Base-by-base conservation (phyloP, 768 basidiomycete species). In the Russula abietina region DNA sequence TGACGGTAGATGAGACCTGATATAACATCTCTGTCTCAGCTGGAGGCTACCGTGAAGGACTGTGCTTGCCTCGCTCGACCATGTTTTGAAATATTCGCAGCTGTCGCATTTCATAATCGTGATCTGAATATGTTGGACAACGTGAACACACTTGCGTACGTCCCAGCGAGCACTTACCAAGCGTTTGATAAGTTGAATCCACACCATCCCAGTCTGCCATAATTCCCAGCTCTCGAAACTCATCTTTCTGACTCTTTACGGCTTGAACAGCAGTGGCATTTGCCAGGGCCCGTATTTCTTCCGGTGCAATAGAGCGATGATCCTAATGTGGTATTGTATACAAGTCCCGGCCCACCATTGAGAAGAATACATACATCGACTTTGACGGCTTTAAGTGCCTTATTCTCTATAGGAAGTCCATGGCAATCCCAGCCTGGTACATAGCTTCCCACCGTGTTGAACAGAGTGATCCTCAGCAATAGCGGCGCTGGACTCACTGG, bases 361-460 rank as follows among this genome's bases (percentile, higher is more conserved):
- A 52, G 55, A 45, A 56, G 24, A 22, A 28, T n/a, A 61, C 19
- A 28, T 28, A 39, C 28, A 66, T 82, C 59, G 70, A 91, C 91
- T 59, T 83, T 80, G 30, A 96, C 78, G 26, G 88, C 82, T 63
- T 88, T 79, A 39, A 99, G 76, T 0, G 94, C 91, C 70, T 97
- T 98, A 67, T 93, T 92, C 73, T 98, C 96, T 64, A 98, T 98
- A 0, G 96, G 96, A 14, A 98, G 83, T 7, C 96, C 96, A 72
- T 99, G 96, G 69, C 96, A 98, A 70, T 99, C 96, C 93, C 93
- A 99, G 11, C 96, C 96, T 39, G 96, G 95, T 16, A 90, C 74
- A 75, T 95, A 98, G 70, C 96, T 98, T 61, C 55, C 2, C 30
- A 24, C 36, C 57, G 28, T 55, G 59, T 66, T 60, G 7, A 46